Base-by-base conservation (phyloP, 1,139 yeast genomes). In the Pneumocystis carinii region DNA sequence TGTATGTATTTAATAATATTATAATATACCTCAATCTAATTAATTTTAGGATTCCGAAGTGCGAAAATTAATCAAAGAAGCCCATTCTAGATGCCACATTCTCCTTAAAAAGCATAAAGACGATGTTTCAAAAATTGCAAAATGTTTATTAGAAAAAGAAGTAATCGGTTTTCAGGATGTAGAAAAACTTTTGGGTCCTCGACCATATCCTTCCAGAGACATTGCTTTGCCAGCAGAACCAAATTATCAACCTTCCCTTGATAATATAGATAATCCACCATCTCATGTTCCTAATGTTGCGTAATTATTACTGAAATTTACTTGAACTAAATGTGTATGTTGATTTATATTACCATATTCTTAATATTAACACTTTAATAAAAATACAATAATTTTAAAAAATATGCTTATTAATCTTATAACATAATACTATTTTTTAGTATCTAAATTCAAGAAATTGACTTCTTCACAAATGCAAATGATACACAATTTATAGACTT, bases 131-230 rank as follows among this genome's bases (percentile, higher is more conserved):
- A 77, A 82, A 66, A 95, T 94, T 63, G 99, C 98, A 0, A 83
- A 89, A 74, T 90, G 87, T 71, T 78, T 94, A 66, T 78, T 90
- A 69, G 77, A 78, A 66, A 90, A 90, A 73, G 97, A 90, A 73
- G 92, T 87, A 53, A 81, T 90, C 59, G 87, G 94, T 1, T 82
- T 97, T 73, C 92, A 87, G 68, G 97, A 90, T 73, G 88, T 90
- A 92, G 83, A 89, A 66, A 78, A 90, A 67, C 75, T 90, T 62
- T 78, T 90, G 62, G 97, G 97, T 1, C 86, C 87, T 70, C 81
- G 97, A 68, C 96, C 96, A 48, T 48, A 48, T 14, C 32, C 55
- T 48, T 48, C 55, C 27, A 48, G 27, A 48, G 55, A 48, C 12
- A 4, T 48, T 10, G 32, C 2, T 48, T 48, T 14, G 2, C 32